Conservation (phyloP, 495 filamentous ascomycete genomes). For the Podospora didyma region DNA sequence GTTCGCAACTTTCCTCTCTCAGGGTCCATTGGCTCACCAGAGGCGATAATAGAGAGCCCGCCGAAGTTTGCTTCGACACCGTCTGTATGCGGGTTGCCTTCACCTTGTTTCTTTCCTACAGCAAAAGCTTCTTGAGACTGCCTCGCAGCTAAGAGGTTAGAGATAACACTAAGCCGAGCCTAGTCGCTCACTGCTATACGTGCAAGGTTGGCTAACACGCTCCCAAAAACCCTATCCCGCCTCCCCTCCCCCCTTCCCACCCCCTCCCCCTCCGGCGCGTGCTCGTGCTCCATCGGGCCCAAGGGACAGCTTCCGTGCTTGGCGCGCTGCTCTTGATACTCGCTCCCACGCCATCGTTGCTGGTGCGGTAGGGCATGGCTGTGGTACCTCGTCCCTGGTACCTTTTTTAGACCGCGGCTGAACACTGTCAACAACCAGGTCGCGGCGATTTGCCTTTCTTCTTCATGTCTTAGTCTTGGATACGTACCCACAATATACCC, state of each 20-base stretch:
- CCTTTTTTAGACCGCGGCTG: conserved; percentile 21
- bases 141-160: not conserved
- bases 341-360: conserved; percentile 9
- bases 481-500: conserved; percentile 18
- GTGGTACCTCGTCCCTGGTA: conserved; percentile 13
- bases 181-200: not conserved
- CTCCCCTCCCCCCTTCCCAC: not conserved
- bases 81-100: not conserved
- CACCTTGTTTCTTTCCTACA: not conserved
- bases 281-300: conserved; percentile 6
- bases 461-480: conserved; percentile 25
- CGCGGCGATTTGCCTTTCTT: conserved; percentile 19
- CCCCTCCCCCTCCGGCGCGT: not conserved
- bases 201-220: conserved; percentile 1
- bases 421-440: conserved; percentile 24
- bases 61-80: not conserved
- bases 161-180: not conserved
- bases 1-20: too few species aligned
- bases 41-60: not conserved
- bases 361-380: conserved; percentile 4
- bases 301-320: conserved; percentile 12
- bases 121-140: not conserved
- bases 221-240: conserved; percentile 5
- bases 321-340: conserved; percentile 1
- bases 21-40: not conserved